Base-by-base conservation (phyloP, 2,329 filamentous ascomycete species). In the Alternaria conjuncta region DNA sequence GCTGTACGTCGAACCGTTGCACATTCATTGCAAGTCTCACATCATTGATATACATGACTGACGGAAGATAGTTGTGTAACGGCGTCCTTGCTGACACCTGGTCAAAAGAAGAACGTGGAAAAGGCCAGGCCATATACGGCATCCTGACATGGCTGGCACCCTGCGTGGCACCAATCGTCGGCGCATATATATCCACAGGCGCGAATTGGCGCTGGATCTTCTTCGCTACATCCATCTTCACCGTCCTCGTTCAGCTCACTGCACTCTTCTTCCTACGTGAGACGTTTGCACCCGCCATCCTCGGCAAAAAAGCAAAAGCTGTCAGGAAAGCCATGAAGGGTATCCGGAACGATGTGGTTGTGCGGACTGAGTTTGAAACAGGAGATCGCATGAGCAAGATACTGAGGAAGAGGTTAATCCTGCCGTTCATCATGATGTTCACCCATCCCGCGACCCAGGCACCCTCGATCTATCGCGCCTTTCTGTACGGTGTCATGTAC, bases 171-270 rank as follows among this genome's bases (percentile, higher is more conserved):
- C 75, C 73, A 8, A 75, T 76, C 8, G 71, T 66, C 41, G 79
- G 45, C 6, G 72, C 68, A 9, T 75, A 72, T 57, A 74, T 76
- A 45, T 74, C 69, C 3, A 57, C 63, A 49, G 59, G 64, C 11
- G 69, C 61, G 4, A 81, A 78, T 3, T 92, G 90, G 91, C 86
- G 90, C 43, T 93, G 90, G 90, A 86, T 88, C 13, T 93, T 92
- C 80, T 91, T 86, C 80, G 83, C 87, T 0, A 90, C 88, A 2
- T 88, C 88, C 2, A 88, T 92, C 61, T 82, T 82, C 13, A 87
- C 88, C 63, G 88, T 84, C 4, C 64, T 86, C 18, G 85, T 92
- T 54, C 89, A 91, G 72, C 55, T 86, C 20, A 79, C 85, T 0
- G 89, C 89, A 6, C 78, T 91, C 45, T 85, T 89, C 72, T 85